Percentiles rank a stretch among this genome's conserved stretches.
Evolutionary conservation across 441 rosid species (phyloP).

Genomic region (Corymbia calophylla): DNA sequence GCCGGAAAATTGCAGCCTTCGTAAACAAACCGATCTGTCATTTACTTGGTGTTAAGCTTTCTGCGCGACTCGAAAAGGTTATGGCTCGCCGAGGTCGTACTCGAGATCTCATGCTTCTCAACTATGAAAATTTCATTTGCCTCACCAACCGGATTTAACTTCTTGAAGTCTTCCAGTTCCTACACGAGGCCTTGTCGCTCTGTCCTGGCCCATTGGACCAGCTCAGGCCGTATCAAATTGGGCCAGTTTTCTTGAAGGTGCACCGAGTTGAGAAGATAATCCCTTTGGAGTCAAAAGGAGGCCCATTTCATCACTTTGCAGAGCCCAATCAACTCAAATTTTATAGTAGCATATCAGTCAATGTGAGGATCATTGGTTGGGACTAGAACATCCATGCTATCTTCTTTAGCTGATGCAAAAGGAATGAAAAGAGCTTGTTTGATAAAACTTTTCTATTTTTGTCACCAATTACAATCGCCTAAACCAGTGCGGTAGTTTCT

Average conservation of each 20-base stretch:
- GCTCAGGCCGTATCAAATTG: not conserved
- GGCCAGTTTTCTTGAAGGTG: not conserved
- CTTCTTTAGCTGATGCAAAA: not conserved
- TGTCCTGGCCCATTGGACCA: not conserved
- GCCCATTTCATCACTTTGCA: not conserved
- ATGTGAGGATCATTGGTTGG: not conserved
- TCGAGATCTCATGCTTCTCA: not conserved
- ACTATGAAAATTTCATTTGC: not conserved
- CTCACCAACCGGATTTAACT: not conserved
- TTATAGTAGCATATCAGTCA: not conserved
- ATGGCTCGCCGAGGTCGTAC: not conserved
- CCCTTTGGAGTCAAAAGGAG: not conserved
- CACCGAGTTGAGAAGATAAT: not conserved
- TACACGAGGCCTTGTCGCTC: not conserved
- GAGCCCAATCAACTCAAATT: not conserved
- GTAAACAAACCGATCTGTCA: not conserved
- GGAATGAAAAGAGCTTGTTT: not conserved
- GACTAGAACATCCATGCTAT: not conserved
- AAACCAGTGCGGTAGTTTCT: not conserved
- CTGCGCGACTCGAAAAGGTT: not conserved
- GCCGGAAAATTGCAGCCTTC: not conserved
- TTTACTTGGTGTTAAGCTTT: not conserved
- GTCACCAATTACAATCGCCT: not conserved
- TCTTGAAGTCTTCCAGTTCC: not conserved
- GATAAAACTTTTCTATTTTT: not conserved